These are phyloP conservation scores for Galerina marginata DNA, from an alignment of 768 basidiomycete species.

Conservation along the genomic window DNA sequence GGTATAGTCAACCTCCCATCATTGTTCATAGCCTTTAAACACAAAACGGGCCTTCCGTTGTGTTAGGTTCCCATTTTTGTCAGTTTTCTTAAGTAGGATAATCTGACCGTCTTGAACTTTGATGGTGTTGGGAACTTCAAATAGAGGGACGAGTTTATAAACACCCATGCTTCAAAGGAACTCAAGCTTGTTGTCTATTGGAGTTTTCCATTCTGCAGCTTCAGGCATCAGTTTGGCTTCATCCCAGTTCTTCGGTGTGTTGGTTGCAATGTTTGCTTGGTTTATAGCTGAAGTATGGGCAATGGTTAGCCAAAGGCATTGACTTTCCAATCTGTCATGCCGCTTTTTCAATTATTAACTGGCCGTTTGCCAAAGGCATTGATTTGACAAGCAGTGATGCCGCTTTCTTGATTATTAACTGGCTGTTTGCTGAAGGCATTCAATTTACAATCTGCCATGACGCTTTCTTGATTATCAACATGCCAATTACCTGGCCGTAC, in stretches of 20 bases:
- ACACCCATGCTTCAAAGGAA: constrained; percentile 29
- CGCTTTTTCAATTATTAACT: too few relatives aligned
- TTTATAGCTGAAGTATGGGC: too few relatives aligned
- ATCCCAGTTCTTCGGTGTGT: constrained; percentile 10
- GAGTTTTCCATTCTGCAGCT: constrained; percentile 20
- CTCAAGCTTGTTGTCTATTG: constrained; percentile 30
- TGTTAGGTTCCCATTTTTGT: not conserved
- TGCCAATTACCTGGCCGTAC: too few relatives aligned
- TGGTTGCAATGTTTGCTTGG: not conserved
- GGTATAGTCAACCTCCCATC: constrained; percentile 45
- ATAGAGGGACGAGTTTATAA: constrained; percentile 30
- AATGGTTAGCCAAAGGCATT: too few relatives aligned
- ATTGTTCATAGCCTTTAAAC: constrained; percentile 43
- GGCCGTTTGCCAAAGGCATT: too few relatives aligned
- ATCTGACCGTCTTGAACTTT: constrained; percentile 24
- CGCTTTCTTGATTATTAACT: too few relatives aligned
- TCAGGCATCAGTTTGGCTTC: constrained; percentile 1
- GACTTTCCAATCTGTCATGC: too few relatives aligned
- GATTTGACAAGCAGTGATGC: too few relatives aligned
- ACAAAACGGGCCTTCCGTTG: not conserved
- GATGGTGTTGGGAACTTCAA: constrained; percentile 16
- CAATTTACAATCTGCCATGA: too few relatives aligned
- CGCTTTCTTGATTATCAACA: too few relatives aligned
- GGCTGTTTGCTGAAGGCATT: too few relatives aligned
- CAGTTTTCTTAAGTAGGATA: constrained; percentile 4